Conservation (phyloP, 371 early-diverging fungal genomes). For the Syncephalastrum sp. region DNA sequence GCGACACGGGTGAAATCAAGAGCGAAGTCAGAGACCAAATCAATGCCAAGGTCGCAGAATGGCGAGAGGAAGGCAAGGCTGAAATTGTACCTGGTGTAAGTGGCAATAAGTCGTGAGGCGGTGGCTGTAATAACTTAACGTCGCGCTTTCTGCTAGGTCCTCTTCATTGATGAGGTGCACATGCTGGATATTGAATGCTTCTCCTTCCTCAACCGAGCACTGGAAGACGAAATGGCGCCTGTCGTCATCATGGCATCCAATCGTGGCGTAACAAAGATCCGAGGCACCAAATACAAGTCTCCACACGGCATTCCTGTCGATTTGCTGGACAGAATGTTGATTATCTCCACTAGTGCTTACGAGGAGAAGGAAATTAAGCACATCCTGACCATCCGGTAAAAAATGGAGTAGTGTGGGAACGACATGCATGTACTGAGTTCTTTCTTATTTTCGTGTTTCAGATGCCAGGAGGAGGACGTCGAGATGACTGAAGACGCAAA, state of each 20-base stretch:
- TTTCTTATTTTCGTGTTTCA: slow-evolving; percentile 11
- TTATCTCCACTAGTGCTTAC: slow-evolving; percentile 90
- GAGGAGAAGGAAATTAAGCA: slow-evolving; percentile 83
- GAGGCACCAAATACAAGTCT: slow-evolving; percentile 91
- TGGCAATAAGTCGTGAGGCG: background rate
- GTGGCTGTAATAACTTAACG: slow-evolving; percentile 3
- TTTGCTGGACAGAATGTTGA: slow-evolving; percentile 92
- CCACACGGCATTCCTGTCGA: slow-evolving; percentile 98
- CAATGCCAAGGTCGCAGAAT: slow-evolving; percentile 95
- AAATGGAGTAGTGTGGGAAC: background rate
- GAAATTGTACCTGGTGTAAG: slow-evolving; percentile 95
- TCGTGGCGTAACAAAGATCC: slow-evolving; percentile 90
- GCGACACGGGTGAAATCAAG: slow-evolving; percentile 98
- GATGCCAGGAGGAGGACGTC: slow-evolving; percentile 96
- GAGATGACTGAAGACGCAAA: slow-evolving; percentile 93
- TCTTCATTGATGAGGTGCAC: slow-evolving; percentile 99
- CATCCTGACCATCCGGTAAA: slow-evolving; percentile 83
- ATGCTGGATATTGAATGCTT: slow-evolving; percentile 99
- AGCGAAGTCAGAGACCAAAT: slow-evolving; percentile 97
- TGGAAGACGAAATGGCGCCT: slow-evolving; percentile 95
- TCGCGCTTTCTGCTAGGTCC: slow-evolving; percentile 48
- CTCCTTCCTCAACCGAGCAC: slow-evolving; percentile 96
- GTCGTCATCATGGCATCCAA: slow-evolving; percentile 99
- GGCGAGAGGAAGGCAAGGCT: slow-evolving; percentile 99
- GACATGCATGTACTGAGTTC: background rate